Percentiles rank a stretch among this genome's conserved stretches.
phyloP scores from a whole-genome alignment of 306 rosid species.

The Castanopsis chinensis region DNA sequence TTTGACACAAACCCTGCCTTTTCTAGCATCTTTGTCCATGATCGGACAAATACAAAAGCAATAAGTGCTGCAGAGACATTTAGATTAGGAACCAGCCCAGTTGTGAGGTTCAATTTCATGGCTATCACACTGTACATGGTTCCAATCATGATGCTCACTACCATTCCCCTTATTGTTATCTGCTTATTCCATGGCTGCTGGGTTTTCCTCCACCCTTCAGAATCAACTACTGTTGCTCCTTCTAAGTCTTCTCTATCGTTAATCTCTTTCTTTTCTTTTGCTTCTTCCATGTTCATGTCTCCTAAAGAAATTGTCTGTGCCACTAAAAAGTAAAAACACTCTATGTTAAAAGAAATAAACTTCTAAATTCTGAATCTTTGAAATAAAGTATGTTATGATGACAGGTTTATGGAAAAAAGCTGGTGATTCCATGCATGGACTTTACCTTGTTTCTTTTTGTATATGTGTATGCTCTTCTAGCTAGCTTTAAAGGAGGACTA shows the following conservation, averaged over 20 bases:
- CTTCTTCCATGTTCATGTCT: constrained; percentile 28
- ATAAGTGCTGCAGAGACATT: constrained; percentile 92
- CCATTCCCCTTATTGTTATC: constrained; percentile 71
- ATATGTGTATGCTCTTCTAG: no score
- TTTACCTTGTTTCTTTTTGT: no score
- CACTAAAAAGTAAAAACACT: background rate
- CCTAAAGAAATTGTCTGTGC: background rate
- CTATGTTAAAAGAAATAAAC: background rate
- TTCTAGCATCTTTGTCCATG: constrained; percentile 64
- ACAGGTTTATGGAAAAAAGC: no score
- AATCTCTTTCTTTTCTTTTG: constrained; percentile 30
- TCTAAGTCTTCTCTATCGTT: constrained; percentile 12
- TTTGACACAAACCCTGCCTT: constrained; percentile 60
- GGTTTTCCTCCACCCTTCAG: constrained; percentile 12
- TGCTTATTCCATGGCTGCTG: constrained; percentile 62
- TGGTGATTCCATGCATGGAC: no score
- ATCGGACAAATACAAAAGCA: constrained; percentile 60
- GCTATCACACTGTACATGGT: constrained; percentile 62
- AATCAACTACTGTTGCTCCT: background rate
- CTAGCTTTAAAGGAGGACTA: background rate
- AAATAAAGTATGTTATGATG: no score
- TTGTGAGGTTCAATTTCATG: constrained; percentile 91
- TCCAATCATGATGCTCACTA: constrained; percentile 75
- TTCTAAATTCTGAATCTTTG: no score
- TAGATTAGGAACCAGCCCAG: constrained; percentile 79